Percentiles rank a stretch among this genome's conserved stretches.
Evolutionary conservation across 352 stramenopile species (phyloP).

Genomic region (Peronosclerospora sorghi): DNA sequence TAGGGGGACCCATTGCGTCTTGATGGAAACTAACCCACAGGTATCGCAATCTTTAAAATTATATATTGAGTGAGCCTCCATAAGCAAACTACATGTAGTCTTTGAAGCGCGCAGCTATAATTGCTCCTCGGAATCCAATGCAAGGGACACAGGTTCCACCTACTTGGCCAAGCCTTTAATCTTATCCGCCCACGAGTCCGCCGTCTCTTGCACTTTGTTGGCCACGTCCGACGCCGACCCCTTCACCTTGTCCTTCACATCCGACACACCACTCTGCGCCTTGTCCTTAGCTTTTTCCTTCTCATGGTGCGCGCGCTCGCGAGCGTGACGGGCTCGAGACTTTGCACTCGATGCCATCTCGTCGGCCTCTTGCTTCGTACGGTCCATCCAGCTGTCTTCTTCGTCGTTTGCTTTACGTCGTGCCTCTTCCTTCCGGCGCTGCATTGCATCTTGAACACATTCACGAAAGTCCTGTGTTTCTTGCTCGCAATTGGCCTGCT

Average conservation of each 20-base stretch:
- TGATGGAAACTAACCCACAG: too few relatives aligned
- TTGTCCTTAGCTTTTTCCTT: constrained; percentile 22
- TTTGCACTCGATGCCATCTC: constrained; percentile 19
- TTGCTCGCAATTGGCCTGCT: constrained; percentile 50
- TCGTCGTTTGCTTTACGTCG: constrained; percentile 13
- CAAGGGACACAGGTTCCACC: constrained; percentile 2
- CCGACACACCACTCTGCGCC: constrained; percentile 22
- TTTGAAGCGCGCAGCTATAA: not conserved
- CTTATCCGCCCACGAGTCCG: constrained; percentile 25
- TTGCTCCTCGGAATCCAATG: not conserved
- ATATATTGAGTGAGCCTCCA: too few relatives aligned
- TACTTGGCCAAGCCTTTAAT: constrained; percentile 29
- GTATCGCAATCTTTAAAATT: too few relatives aligned
- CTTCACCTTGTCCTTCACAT: constrained; percentile 27
- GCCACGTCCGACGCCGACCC: constrained; percentile 23
- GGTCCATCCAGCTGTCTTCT: constrained; percentile 47
- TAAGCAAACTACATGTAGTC: too few relatives aligned
- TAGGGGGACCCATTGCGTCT: too few relatives aligned
- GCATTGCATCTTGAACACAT: constrained; percentile 58
- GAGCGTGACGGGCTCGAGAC: constrained; percentile 15
- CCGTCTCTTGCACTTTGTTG: constrained; percentile 23
- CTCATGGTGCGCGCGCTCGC: constrained; percentile 15
- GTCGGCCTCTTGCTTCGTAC: constrained; percentile 27
- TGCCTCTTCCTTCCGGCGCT: constrained; percentile 19
- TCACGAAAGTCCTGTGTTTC: constrained; percentile 61